phyloP scores from a whole-genome alignment of 148 eudicot genomes.

The Vaccinium myrtillus region DNA sequence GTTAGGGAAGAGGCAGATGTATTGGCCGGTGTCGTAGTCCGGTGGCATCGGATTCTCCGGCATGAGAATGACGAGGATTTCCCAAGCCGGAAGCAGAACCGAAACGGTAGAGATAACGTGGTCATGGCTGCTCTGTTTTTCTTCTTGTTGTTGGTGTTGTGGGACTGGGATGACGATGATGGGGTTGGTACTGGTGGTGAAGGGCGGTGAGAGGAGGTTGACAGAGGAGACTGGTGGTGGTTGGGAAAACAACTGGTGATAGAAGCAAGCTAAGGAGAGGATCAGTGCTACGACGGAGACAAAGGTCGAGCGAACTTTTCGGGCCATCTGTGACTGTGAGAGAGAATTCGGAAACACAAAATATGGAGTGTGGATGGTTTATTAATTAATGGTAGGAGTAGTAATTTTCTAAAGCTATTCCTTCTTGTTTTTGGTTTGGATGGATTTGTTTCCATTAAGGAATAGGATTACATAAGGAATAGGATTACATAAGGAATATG shows the following conservation, averaged over 20 bases:
- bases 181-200: background rate
- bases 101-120: slow-evolving; percentile 19
- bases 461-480: too few species aligned
- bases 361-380: background rate
- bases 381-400: background rate
- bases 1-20: slow-evolving; percentile 40
- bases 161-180: slow-evolving; percentile 2
- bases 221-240: slow-evolving; percentile 6
- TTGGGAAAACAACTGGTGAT: slow-evolving; percentile 13
- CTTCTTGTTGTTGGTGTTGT: background rate
- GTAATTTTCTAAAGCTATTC: too few species aligned
- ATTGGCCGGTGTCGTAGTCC: background rate
- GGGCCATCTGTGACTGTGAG: slow-evolving; percentile 20
- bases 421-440: too few species aligned
- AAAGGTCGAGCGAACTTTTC: slow-evolving; percentile 22
- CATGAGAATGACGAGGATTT: slow-evolving; percentile 41
- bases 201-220: background rate
- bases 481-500: too few species aligned
- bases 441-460: too few species aligned
- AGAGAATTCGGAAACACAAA: background rate
- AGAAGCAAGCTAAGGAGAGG: slow-evolving; percentile 23
- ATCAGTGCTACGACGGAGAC: slow-evolving; percentile 18
- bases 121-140: background rate
- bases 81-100: slow-evolving; percentile 61
- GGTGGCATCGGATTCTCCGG: slow-evolving; percentile 19